These are phyloP conservation scores for Trichoderma virens DNA, from an alignment of 495 filamentous ascomycete species.

Conservation along the genomic window DNA sequence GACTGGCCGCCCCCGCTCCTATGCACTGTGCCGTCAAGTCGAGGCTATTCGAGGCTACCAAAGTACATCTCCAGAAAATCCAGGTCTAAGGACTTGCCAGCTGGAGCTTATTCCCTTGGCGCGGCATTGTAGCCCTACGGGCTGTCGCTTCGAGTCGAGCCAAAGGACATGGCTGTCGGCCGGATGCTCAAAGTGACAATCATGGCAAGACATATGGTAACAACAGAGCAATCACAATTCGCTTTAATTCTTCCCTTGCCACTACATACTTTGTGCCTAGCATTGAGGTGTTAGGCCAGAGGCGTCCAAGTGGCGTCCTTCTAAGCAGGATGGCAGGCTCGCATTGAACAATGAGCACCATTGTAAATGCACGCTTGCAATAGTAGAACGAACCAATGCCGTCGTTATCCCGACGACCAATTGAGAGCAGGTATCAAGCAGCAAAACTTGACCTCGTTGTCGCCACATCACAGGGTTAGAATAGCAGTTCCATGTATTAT, in stretches of 20 bases:
- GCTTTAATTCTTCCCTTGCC: too few relatives aligned
- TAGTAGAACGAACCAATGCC: neutral
- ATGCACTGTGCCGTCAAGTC: constrained; percentile 2
- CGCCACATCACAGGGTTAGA: neutral
- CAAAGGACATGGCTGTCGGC: too few relatives aligned
- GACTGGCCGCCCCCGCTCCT: neutral
- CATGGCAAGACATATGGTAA: too few relatives aligned
- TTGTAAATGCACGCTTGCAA: neutral
- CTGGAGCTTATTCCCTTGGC: neutral
- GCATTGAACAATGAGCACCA: too few relatives aligned
- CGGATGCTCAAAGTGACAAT: too few relatives aligned
- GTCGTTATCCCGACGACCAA: neutral
- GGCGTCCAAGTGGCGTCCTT: too few relatives aligned
- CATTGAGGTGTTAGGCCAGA: too few relatives aligned
- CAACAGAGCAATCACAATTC: too few relatives aligned
- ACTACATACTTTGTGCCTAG: too few relatives aligned
- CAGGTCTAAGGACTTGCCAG: neutral
- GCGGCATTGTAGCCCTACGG: constrained; percentile 4
- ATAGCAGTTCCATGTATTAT: neutral
- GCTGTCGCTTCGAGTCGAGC: neutral
- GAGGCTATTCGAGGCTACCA: neutral
- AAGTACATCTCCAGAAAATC: neutral
- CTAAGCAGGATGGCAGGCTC: too few relatives aligned
- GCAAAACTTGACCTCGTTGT: neutral
- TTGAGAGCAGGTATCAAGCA: neutral